These are phyloP conservation scores for Mychonastes homosphaera DNA, from an alignment of 139 green algal genomes.

Conservation along the genomic window DNA sequence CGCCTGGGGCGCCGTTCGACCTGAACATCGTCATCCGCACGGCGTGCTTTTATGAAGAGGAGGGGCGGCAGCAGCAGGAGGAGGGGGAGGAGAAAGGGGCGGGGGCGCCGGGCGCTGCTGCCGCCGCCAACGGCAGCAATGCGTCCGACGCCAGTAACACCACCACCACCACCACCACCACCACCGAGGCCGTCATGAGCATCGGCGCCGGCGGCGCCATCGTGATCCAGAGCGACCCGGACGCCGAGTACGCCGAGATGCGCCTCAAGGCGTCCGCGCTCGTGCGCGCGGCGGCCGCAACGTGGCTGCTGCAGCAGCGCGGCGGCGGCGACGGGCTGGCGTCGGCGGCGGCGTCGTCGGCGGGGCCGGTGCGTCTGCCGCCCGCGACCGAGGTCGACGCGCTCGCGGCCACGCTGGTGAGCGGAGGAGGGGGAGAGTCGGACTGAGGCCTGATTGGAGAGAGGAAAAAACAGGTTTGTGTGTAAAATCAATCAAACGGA, in stretches of 20 bases:
- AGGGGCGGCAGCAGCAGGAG: not conserved
- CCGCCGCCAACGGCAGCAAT: not conserved
- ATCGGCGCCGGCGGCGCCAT: slow-evolving; percentile 93
- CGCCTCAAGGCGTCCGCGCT: slow-evolving; percentile 70
- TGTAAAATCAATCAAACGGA: too few species aligned
- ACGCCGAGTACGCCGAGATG: slow-evolving; percentile 90
- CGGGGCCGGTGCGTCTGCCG: too few species aligned
- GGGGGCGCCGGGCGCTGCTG: too few species aligned
- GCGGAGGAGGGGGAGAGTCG: too few species aligned
- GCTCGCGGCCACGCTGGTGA: too few species aligned
- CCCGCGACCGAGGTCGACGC: too few species aligned
- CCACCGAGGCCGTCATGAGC: slow-evolving; percentile 14
- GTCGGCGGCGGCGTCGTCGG: too few species aligned
- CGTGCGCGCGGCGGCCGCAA: slow-evolving; percentile 23
- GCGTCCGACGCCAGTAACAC: not conserved
- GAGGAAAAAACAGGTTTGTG: too few species aligned
- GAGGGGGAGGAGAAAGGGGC: too few species aligned
- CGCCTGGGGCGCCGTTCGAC: slow-evolving; percentile 88
- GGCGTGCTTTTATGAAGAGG: slow-evolving; percentile 45
- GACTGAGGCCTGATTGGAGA: too few species aligned
- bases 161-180: slow-evolving; percentile 3
- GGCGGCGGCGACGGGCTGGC: slow-evolving; percentile 15
- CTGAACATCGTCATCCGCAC: slow-evolving; percentile 98
- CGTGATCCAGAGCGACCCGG: slow-evolving; percentile 69
- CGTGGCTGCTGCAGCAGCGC: too few species aligned